Percentiles rank a stretch among this genome's conserved stretches.
phyloP scores from a whole-genome alignment of 2,329 filamentous ascomycete species.

The Leptographium wingfieldii region DNA sequence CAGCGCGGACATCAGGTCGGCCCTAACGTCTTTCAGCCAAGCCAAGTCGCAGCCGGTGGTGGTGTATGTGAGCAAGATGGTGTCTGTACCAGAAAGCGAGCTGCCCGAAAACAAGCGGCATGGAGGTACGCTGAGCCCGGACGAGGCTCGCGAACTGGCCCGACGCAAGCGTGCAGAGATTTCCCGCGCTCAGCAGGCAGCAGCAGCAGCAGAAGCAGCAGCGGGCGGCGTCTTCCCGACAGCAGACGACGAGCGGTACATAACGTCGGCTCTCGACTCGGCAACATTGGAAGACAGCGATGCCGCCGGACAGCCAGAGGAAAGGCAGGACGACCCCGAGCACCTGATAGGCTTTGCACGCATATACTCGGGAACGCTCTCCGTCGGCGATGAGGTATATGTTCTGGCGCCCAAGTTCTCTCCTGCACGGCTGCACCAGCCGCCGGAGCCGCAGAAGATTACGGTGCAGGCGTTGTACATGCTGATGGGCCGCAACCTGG shows the following conservation, averaged over 20 bases:
- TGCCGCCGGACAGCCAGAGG: constrained; percentile 29
- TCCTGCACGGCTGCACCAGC: constrained; percentile 59
- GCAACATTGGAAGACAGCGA: background rate
- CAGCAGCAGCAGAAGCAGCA: constrained; percentile 6
- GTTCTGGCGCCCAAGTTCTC: constrained; percentile 90
- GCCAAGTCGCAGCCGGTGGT: constrained; percentile 63
- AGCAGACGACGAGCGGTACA: constrained; percentile 17
- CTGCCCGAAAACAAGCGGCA: constrained; percentile 69
- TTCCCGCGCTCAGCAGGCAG: constrained; percentile 58
- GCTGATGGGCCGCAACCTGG: constrained; percentile 85
- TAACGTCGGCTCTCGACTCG: constrained; percentile 3
- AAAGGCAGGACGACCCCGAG: constrained; percentile 58
- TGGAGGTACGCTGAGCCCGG: constrained; percentile 60
- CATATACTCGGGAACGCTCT: constrained; percentile 81
- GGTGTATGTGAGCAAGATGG: constrained; percentile 97
- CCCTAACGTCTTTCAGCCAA: constrained; percentile 69
- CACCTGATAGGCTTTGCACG: constrained; percentile 90
- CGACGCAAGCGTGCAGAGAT: constrained; percentile 83
- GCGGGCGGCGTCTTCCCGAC: constrained; percentile 16
- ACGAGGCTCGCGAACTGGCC: constrained; percentile 80
- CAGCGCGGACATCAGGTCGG: constrained; percentile 55
- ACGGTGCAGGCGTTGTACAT: constrained; percentile 83
- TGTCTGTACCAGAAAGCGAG: constrained; percentile 86
- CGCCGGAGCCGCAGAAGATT: constrained; percentile 66
- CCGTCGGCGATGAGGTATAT: constrained; percentile 81